These are phyloP conservation scores for Fusarium begoniae DNA, from an alignment of 2,329 filamentous ascomycete species.

Conservation along the genomic window DNA sequence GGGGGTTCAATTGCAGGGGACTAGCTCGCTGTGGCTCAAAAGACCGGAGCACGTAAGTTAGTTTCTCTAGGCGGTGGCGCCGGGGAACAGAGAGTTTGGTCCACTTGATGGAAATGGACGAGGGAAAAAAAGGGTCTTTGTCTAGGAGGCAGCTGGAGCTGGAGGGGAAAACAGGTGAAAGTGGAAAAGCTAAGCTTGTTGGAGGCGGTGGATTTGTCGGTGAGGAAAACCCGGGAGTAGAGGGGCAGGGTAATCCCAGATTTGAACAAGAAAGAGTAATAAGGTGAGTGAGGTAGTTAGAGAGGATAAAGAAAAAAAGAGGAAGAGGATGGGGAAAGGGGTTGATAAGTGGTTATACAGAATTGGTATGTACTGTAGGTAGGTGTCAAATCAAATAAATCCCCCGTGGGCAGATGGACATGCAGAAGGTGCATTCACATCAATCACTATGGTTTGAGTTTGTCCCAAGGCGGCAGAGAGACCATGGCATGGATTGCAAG, in stretches of 20 bases:
- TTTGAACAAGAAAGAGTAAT: not conserved
- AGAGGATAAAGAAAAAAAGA: not conserved
- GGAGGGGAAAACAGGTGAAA: conserved; percentile 1
- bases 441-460: not conserved
- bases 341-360: conserved; percentile 10
- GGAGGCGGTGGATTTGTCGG: conserved; percentile 39
- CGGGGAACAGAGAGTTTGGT: conserved; percentile 24
- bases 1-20: conserved; percentile 11
- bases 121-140: conserved; percentile 5
- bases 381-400: not conserved
- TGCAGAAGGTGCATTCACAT: not conserved
- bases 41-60: not conserved
- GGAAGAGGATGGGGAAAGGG: not conserved
- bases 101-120: not conserved
- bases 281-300: not conserved
- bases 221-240: conserved; percentile 29
- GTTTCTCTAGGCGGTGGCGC: conserved; percentile 26
- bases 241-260: conserved; percentile 27
- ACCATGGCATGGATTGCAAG: not conserved
- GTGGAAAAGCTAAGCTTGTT: not conserved
- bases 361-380: not conserved
- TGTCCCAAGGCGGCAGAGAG: conserved; percentile 20
- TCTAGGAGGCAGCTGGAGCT: conserved; percentile 2
- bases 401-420: conserved; percentile 1
- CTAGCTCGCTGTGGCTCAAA: conserved; percentile 22